Conservation (phyloP, 805 yeast species). For the Cyberlindnera mississippiensis region DNA sequence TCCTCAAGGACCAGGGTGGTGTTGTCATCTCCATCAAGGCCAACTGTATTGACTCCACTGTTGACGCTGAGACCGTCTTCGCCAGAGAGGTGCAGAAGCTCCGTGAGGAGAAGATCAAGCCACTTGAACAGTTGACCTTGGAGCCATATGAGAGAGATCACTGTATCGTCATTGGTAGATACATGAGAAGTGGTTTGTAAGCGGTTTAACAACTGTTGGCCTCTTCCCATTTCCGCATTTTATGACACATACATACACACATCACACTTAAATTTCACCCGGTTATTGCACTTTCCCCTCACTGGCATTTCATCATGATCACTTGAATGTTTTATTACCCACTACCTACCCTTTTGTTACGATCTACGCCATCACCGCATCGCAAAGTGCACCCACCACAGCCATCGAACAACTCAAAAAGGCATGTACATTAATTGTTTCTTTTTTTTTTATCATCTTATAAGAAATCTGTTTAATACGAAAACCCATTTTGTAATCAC, state of each 20-base stretch:
- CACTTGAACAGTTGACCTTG: slow-evolving; percentile 95
- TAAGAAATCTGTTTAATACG: slow-evolving; percentile 1
- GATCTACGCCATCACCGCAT: neutral
- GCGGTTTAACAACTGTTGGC: neutral
- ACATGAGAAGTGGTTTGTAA: slow-evolving; percentile 80
- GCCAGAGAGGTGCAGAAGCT: slow-evolving; percentile 99
- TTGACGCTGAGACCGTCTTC: slow-evolving; percentile 98
- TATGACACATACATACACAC: neutral
- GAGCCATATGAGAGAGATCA: slow-evolving; percentile 99
- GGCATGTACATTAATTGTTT: slow-evolving; percentile 3
- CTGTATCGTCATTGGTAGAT: slow-evolving; percentile 97
- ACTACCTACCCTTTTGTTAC: neutral
- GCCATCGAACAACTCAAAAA: neutral
- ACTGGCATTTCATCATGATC: slow-evolving; percentile 7
- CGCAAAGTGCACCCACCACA: neutral
- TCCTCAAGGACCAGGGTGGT: slow-evolving; percentile 97
- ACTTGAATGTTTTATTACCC: slow-evolving; percentile 10
- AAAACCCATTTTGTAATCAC: too few relatives aligned
- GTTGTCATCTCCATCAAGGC: slow-evolving; percentile 99
- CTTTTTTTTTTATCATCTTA: neutral
- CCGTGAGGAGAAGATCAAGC: slow-evolving; percentile 98
- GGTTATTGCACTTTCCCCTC: neutral
- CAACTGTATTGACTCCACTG: slow-evolving; percentile 99
- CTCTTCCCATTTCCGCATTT: neutral
- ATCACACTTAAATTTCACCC: neutral